Percentiles rank a stretch among this genome's conserved stretches.
These are phyloP conservation scores for Aspergillus olivimuriae DNA, from an alignment of 495 filamentous ascomycete genomes.

Conservation along the genomic window DNA sequence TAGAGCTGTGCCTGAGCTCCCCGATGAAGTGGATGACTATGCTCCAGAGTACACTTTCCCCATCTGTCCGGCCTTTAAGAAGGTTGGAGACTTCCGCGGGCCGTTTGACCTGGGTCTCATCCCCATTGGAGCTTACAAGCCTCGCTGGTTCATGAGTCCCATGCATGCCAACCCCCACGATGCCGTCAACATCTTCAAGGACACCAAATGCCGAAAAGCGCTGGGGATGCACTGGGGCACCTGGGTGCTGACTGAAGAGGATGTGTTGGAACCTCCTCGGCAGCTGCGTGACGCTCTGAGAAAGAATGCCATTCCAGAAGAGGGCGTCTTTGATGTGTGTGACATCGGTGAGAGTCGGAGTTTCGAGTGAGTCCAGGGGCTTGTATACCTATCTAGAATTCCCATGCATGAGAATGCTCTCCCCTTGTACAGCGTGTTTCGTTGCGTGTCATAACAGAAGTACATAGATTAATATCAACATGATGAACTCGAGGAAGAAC, in stretches of 20 bases:
- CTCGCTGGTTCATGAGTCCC: constrained; percentile 65
- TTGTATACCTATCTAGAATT: no score
- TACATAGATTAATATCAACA: no score
- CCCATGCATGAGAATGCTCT: neutral
- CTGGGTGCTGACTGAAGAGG: constrained; percentile 84
- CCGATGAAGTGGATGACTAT: constrained; percentile 67
- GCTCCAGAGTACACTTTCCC: constrained; percentile 64
- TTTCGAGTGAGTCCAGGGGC: constrained; percentile 37
- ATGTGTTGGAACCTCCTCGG: constrained; percentile 75
- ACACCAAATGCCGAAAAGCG: constrained; percentile 76
- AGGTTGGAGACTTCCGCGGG: constrained; percentile 76
- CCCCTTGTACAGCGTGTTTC: no score
- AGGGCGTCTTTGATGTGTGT: constrained; percentile 80
- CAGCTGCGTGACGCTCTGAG: constrained; percentile 71
- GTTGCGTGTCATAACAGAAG: no score
- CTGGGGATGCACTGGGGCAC: constrained; percentile 94
- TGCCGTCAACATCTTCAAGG: constrained; percentile 81
- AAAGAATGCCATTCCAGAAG: constrained; percentile 60
- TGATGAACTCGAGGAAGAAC: no score
- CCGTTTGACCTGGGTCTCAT: constrained; percentile 92
- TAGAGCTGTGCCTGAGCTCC: constrained; percentile 64
- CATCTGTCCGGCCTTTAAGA: constrained; percentile 76
- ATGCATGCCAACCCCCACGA: constrained; percentile 90
- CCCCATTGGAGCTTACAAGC: constrained; percentile 88
- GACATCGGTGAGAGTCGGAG: constrained; percentile 83